These are phyloP conservation scores for Eucalyptus viminalis DNA, from an alignment of 345 rosid species.

Conservation along the genomic window DNA sequence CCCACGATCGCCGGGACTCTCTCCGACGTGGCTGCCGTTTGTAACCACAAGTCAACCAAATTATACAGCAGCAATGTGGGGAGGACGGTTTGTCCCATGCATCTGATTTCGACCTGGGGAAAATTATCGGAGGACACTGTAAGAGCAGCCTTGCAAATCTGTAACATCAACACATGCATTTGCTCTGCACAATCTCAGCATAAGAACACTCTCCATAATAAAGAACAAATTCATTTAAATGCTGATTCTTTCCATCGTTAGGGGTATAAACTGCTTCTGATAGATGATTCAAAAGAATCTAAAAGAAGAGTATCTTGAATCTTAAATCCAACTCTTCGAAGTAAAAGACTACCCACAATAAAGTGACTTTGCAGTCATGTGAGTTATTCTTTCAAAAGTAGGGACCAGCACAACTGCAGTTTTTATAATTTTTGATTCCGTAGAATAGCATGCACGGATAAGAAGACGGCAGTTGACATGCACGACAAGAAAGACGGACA, in stretches of 20 bases:
- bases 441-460: neutral
- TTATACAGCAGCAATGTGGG: slow-evolving; percentile 43
- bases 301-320: neutral
- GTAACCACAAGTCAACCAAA: slow-evolving; percentile 65
- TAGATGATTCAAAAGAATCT: neutral
- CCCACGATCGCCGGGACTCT: slow-evolving; percentile 42
- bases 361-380: neutral
- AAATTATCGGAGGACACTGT: neutral
- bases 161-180: neutral
- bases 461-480: neutral
- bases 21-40: slow-evolving; percentile 31
- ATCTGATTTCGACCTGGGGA: slow-evolving; percentile 64
- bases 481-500: neutral
- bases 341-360: neutral
- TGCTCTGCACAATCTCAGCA: neutral
- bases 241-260: neutral
- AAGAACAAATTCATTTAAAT: neutral
- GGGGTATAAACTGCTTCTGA: neutral
- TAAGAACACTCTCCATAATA: neutral
- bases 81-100: slow-evolving; percentile 60
- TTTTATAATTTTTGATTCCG: neutral
- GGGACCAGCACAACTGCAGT: neutral
- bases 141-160: neutral
- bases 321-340: neutral
- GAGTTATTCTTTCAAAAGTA: neutral